phyloP scores from a whole-genome alignment of 176 grass and related monocot species.

The Cenchrus americanus region DNA sequence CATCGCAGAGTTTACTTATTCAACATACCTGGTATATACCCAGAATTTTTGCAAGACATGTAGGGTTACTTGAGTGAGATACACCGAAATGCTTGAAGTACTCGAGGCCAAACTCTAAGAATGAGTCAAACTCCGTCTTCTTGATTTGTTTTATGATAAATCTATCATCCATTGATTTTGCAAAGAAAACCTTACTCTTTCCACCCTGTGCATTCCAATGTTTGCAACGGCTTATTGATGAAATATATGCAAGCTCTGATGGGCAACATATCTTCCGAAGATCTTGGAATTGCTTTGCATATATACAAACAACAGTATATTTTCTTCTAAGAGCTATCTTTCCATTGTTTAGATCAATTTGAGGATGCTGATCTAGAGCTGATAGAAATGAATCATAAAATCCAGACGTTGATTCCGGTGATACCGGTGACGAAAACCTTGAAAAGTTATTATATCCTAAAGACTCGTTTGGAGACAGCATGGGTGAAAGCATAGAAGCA shows the following conservation, averaged over 20 bases:
- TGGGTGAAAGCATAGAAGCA: not conserved
- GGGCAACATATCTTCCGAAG: constrained; percentile 84
- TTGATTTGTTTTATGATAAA: constrained; percentile 98
- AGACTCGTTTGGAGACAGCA: not conserved
- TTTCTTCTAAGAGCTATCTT: constrained; percentile 69
- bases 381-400: constrained; percentile 73
- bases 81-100: constrained; percentile 85
- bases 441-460: not conserved
- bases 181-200: constrained; percentile 88
- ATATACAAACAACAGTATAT: constrained; percentile 74
- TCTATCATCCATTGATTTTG: constrained; percentile 86
- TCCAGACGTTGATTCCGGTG: constrained; percentile 46
- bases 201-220: constrained; percentile 89
- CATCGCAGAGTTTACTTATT: not conserved
- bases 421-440: constrained; percentile 24
- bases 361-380: constrained; percentile 67
- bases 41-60: constrained; percentile 85
- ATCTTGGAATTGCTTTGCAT: constrained; percentile 82
- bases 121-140: constrained; percentile 88
- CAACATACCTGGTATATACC: constrained; percentile 86
- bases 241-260: constrained; percentile 79
- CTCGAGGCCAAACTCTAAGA: constrained; percentile 86
- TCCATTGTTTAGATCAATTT: constrained; percentile 65
- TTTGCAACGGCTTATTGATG: constrained; percentile 85
- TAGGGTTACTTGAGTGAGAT: constrained; percentile 66